Conservation (phyloP, 2,329 filamentous ascomycete genomes). For the Aspergillus pseudoglaucus region DNA sequence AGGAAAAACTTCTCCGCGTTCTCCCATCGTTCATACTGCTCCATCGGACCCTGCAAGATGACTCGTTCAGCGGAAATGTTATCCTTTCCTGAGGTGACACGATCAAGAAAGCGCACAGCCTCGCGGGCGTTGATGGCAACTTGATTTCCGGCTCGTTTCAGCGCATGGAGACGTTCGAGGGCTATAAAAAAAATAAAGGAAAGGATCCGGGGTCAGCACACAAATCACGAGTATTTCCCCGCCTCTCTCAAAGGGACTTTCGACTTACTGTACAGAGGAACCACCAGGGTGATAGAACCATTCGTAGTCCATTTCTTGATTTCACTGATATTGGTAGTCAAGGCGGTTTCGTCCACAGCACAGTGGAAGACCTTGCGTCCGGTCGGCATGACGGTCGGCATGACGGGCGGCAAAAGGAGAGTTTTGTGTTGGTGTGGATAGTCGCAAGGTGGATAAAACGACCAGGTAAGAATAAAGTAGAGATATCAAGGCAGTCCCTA, state of each 20-base stretch:
- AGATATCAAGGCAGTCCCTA: slow-evolving; percentile 15
- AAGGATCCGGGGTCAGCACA: slow-evolving; percentile 7
- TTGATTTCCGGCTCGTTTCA: slow-evolving; percentile 41
- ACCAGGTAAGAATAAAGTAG: slow-evolving; percentile 4
- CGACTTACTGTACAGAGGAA: slow-evolving; percentile 46
- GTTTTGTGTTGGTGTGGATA: neutral
- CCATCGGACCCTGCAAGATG: slow-evolving; percentile 43
- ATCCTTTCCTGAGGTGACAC: slow-evolving; percentile 43
- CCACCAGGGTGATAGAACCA: slow-evolving; percentile 44
- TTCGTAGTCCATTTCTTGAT: slow-evolving; percentile 48
- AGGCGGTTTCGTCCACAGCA: slow-evolving; percentile 47
- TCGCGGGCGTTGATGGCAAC: slow-evolving; percentile 46
- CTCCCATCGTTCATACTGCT: slow-evolving; percentile 43
- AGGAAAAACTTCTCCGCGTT: slow-evolving; percentile 42
- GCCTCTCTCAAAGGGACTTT: neutral
- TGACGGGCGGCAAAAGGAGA: slow-evolving; percentile 16
- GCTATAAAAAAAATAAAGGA: slow-evolving; percentile 28
- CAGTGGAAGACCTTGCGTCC: slow-evolving; percentile 45
- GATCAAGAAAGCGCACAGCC: slow-evolving; percentile 47
- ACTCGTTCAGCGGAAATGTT: slow-evolving; percentile 38
- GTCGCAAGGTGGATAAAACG: slow-evolving; percentile 12
- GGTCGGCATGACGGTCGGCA: slow-evolving; percentile 38
- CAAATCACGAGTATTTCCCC: neutral
- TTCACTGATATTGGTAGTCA: slow-evolving; percentile 47
- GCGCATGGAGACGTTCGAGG: slow-evolving; percentile 40